A percentile compares a stretch with the other conserved stretches of the same genome.
Conservation (phyloP, 495 filamentous ascomycete species). For the Ramalina intermedia region DNA sequence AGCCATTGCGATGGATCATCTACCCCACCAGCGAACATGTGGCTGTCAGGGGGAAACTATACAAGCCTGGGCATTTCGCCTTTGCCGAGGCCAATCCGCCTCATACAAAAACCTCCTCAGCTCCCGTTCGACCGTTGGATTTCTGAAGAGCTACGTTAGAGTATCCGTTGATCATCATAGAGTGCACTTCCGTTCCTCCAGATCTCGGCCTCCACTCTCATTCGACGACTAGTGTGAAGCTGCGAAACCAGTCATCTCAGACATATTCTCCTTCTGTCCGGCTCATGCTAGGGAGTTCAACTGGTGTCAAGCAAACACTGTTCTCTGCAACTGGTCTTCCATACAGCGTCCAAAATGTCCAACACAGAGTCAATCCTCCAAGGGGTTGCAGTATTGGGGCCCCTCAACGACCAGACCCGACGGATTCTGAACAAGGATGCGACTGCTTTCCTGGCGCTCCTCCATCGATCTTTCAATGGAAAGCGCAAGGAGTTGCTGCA, state of each 20-base stretch:
- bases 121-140: too few relatives aligned
- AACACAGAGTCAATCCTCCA: constrained; percentile 62
- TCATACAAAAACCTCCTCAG: too few relatives aligned
- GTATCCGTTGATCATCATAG: too few relatives aligned
- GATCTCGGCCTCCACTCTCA: not conserved
- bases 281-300: not conserved
- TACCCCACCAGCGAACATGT: too few relatives aligned
- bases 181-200: not conserved
- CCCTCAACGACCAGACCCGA: constrained; percentile 59
- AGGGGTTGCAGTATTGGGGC: constrained; percentile 74
- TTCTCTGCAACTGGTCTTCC: not conserved
- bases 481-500: constrained; percentile 83
- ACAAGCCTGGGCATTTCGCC: too few relatives aligned
- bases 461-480: constrained; percentile 86
- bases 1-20: too few relatives aligned
- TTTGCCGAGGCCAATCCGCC: too few relatives aligned
- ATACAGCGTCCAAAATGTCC: constrained; percentile 39
- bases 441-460: constrained; percentile 80
- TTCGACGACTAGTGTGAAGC: not conserved
- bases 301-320: not conserved
- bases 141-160: too few relatives aligned
- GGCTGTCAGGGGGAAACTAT: too few relatives aligned
- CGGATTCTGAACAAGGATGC: constrained; percentile 89
- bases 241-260: not conserved
- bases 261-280: not conserved